These are phyloP conservation scores for Nitzschia palea DNA, from an alignment of 108 stramenopile genomes.

Conservation along the genomic window DNA sequence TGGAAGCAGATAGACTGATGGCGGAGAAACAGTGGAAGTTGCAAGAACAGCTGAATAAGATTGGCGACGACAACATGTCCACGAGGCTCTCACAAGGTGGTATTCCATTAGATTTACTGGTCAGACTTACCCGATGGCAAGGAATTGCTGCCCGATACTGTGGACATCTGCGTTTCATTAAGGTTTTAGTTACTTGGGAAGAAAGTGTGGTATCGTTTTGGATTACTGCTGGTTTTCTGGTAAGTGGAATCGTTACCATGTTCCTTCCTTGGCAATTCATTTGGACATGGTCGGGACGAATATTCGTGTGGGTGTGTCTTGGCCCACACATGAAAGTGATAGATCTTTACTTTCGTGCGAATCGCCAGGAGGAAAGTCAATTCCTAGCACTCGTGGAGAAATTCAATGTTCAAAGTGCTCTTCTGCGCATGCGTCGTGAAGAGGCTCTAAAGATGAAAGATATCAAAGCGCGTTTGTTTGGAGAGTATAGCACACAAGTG, in stretches of 20 bases:
- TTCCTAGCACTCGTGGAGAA: constrained; percentile 26
- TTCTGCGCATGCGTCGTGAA: constrained; percentile 55
- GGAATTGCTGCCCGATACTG: constrained; percentile 39
- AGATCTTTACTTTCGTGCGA: constrained; percentile 45
- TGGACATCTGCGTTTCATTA: constrained; percentile 35
- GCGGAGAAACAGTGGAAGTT: constrained; percentile 45
- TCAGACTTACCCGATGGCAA: constrained; percentile 34
- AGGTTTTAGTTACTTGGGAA: constrained; percentile 63
- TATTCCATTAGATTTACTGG: constrained; percentile 35
- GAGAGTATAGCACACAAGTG: constrained; percentile 43
- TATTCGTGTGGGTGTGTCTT: constrained; percentile 62
- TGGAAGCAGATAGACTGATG: constrained; percentile 22
- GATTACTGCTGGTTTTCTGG: constrained; percentile 53
- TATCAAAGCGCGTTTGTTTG: constrained; percentile 61
- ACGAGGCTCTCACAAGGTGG: constrained; percentile 11
- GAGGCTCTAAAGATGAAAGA: constrained; percentile 72
- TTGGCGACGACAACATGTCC: constrained; percentile 51
- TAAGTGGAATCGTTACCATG: constrained; percentile 44
- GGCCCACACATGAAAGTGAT: constrained; percentile 75
- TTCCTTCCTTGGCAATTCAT: constrained; percentile 70
- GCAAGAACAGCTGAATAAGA: constrained; percentile 40
- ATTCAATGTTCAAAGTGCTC: constrained; percentile 23
- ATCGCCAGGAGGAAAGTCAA: constrained; percentile 23
- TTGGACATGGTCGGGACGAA: constrained; percentile 51
- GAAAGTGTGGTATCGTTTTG: constrained; percentile 68